Percentiles rank a stretch among this genome's conserved stretches.
These are phyloP conservation scores for Phascolomyces articulosus DNA, from an alignment of 371 early-diverging fungal species.

Conservation along the genomic window DNA sequence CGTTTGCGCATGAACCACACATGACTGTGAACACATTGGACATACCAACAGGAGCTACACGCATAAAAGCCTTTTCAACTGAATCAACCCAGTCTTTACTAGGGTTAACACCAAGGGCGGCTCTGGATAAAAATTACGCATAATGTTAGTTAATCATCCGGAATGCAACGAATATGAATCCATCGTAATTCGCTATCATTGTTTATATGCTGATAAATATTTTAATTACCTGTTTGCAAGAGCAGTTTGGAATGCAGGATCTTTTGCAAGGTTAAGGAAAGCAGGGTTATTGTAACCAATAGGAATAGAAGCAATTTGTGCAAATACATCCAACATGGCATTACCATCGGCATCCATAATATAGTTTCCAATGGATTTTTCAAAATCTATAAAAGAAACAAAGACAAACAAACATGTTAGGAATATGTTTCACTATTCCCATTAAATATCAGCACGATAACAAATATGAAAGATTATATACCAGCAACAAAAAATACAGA, in stretches of 20 bases:
- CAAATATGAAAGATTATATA: too few species aligned
- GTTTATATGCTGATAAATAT: too few species aligned
- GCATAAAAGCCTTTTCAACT: conserved; percentile 69
- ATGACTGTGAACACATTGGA: conserved; percentile 78
- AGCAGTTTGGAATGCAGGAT: conserved; percentile 59
- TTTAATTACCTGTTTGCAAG: conserved; percentile 53
- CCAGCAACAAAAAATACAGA: conserved; percentile 53
- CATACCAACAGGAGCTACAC: conserved; percentile 71
- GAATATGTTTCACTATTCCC: not conserved
- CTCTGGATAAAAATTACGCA: conserved; percentile 48
- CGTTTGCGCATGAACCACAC: conserved; percentile 80
- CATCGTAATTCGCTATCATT: too few species aligned
- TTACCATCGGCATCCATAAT: conserved; percentile 81
- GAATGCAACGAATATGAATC: too few species aligned
- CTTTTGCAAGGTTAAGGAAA: conserved; percentile 59
- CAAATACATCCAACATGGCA: conserved; percentile 67
- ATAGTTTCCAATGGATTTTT: conserved; percentile 75
- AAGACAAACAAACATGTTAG: not conserved
- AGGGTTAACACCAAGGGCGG: conserved; percentile 74
- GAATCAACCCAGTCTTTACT: conserved; percentile 66
- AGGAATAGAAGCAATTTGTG: conserved; percentile 81
- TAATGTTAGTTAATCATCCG: not conserved
- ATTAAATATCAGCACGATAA: too few species aligned
- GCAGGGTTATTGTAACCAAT: conserved; percentile 76
- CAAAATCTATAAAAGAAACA: conserved; percentile 51